phyloP scores from a whole-genome alignment of 2,329 filamentous ascomycete species.

The Ceratocystis diversiconidia region DNA sequence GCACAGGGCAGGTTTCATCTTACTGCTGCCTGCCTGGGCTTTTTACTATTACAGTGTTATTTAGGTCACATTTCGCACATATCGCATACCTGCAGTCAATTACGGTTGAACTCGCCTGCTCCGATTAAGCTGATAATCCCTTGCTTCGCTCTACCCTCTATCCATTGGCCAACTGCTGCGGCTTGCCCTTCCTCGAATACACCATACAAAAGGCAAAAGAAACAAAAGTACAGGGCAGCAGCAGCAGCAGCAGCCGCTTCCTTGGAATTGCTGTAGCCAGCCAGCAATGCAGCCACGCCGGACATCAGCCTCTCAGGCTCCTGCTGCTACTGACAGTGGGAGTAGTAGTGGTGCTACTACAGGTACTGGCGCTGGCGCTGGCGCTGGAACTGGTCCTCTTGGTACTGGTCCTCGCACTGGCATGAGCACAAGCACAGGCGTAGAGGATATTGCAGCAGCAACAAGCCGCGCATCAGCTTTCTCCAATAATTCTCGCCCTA shows the following conservation, averaged over 20 bases:
- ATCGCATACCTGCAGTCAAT: constrained; percentile 1
- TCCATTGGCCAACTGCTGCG: not conserved
- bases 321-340: constrained; percentile 29
- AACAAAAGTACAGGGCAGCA: constrained; percentile 8
- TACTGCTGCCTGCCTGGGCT: not conserved
- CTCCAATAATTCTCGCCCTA: constrained; percentile 23
- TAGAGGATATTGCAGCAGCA: constrained; percentile 23
- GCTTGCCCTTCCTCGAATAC: not conserved
- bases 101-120: not conserved
- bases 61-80: not conserved
- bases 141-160: not conserved
- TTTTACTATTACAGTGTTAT: not conserved
- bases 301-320: constrained; percentile 33
- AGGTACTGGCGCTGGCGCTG: not conserved
- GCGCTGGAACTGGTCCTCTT: constrained; percentile 19
- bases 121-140: not conserved
- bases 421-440: constrained; percentile 11
- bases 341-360: not conserved
- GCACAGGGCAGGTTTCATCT: not conserved
- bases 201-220: constrained; percentile 20
- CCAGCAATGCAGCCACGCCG: constrained; percentile 22
- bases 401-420: not conserved
- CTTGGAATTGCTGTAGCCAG: constrained; percentile 21
- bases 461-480: constrained; percentile 20
- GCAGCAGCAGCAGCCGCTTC: constrained; percentile 17